Conservation (phyloP, 2,329 filamentous ascomycete species). For the Xylaria sp. region DNA sequence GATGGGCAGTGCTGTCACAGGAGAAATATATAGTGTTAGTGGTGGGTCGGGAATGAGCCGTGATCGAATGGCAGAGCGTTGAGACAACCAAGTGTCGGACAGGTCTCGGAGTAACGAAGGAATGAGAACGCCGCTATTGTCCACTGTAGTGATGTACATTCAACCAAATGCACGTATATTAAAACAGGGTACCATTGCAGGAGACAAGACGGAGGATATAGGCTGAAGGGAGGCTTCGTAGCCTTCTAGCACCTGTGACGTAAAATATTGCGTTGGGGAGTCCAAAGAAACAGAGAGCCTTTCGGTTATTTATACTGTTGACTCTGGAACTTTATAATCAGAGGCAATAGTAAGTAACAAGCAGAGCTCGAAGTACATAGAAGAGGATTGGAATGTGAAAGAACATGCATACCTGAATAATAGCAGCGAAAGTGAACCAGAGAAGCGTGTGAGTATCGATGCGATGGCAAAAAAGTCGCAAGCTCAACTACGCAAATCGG, state of each 20-base stretch:
- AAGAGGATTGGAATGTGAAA: neutral
- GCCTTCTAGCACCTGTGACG: constrained; percentile 3
- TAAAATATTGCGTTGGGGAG: neutral
- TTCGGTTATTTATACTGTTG: neutral
- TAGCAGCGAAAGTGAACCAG: neutral
- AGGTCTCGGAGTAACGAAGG: neutral
- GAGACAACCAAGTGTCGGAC: neutral
- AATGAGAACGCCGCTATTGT: neutral
- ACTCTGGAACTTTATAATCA: neutral
- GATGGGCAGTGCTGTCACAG: constrained; percentile 3
- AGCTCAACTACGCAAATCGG: neutral
- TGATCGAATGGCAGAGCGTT: constrained; percentile 3
- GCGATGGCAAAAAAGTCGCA: neutral
- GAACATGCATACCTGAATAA: neutral
- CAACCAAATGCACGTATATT: constrained; percentile 20
- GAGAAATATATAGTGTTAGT: constrained; percentile 4
- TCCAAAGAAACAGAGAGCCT: neutral
- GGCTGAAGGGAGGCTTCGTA: constrained; percentile 17
- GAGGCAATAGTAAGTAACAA: neutral
- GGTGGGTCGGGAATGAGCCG: constrained; percentile 13
- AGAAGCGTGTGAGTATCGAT: neutral
- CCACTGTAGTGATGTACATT: constrained; percentile 9
- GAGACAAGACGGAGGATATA: constrained; percentile 18
- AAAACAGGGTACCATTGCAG: constrained; percentile 20
- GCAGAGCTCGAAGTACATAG: neutral